Conservation (phyloP, 331 rosid genomes). For the Quercus phellos region DNA sequence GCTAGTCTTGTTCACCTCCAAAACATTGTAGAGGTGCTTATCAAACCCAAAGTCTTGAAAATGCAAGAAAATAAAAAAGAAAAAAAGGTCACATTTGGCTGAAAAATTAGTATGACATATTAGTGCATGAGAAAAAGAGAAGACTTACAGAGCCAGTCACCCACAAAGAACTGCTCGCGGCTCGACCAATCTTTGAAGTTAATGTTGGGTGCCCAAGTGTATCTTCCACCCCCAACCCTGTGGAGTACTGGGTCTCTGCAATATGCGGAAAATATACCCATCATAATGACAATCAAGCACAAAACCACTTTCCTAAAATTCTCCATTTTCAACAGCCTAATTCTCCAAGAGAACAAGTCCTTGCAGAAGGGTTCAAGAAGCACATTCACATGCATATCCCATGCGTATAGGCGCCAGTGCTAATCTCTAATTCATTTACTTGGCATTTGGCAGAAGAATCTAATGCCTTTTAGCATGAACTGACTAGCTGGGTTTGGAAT, state of each 20-base stretch:
- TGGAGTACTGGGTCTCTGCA: slow-evolving; percentile 48
- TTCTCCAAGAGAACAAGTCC: neutral
- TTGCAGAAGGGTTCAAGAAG: neutral
- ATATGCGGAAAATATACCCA: slow-evolving; percentile 13
- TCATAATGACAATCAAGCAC: slow-evolving; percentile 6
- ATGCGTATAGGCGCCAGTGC: neutral
- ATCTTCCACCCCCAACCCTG: slow-evolving; percentile 72
- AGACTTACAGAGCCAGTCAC: slow-evolving; percentile 75
- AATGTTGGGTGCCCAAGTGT: slow-evolving; percentile 40
- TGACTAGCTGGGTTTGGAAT: too few relatives aligned
- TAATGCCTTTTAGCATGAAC: too few relatives aligned
- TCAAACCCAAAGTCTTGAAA: slow-evolving; percentile 61
- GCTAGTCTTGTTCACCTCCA: slow-evolving; percentile 56
- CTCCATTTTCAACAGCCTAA: slow-evolving; percentile 12
- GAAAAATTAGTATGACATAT: neutral
- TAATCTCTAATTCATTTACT: too few relatives aligned
- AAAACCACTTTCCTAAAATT: neutral
- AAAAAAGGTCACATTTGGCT: neutral
- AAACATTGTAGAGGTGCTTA: slow-evolving; percentile 34
- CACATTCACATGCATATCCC: slow-evolving; percentile 4
- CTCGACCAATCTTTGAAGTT: slow-evolving; percentile 59
- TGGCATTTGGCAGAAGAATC: too few relatives aligned
- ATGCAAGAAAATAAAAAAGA: neutral
- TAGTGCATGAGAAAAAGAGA: neutral
- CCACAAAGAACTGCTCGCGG: slow-evolving; percentile 49